Percentiles rank a stretch among this genome's conserved stretches.
Evolutionary conservation across 2,329 filamentous ascomycete species (phyloP).

Genomic region (Fusarium sublunatum): DNA sequence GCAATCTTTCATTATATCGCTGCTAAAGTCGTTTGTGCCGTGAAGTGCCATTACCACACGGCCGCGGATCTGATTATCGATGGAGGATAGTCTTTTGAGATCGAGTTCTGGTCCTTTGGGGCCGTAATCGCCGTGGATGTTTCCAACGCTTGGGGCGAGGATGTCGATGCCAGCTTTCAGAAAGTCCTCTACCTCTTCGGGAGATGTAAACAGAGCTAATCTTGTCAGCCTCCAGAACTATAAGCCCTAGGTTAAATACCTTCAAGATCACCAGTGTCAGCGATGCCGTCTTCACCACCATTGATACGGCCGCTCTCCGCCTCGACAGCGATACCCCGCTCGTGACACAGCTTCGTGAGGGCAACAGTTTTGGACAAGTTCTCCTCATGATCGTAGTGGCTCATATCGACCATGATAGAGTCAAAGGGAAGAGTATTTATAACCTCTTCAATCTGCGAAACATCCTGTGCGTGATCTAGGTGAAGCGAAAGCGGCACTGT

Average conservation of each 20-base stretch:
- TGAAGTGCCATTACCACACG: conserved; percentile 63
- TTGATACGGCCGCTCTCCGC: conserved; percentile 50
- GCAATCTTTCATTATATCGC: conserved; percentile 62
- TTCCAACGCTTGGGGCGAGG: conserved; percentile 79
- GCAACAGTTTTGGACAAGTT: conserved; percentile 11
- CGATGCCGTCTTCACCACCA: conserved; percentile 73
- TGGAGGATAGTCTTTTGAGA: conserved; percentile 56
- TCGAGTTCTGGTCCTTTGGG: conserved; percentile 71
- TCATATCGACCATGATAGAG: conserved; percentile 25
- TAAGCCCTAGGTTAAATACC: conserved; percentile 41
- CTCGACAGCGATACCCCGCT: conserved; percentile 22
- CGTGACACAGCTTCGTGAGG: conserved; percentile 5
- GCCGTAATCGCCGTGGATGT: conserved; percentile 81
- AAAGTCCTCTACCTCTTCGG: conserved; percentile 76
- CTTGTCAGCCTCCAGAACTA: not conserved
- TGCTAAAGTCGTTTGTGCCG: conserved; percentile 66
- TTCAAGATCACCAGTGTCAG: conserved; percentile 64
- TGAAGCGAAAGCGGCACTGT: conserved; percentile 38
- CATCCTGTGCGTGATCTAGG: conserved; percentile 50
- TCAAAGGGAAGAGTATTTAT: conserved; percentile 14
- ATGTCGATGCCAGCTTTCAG: conserved; percentile 78
- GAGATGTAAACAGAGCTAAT: conserved; percentile 65
- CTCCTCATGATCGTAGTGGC: conserved; percentile 6
- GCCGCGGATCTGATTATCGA: conserved; percentile 46
- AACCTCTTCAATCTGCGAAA: not conserved